phyloP scores from a whole-genome alignment of 352 stramenopile species.

The Phytophthora pisi region DNA sequence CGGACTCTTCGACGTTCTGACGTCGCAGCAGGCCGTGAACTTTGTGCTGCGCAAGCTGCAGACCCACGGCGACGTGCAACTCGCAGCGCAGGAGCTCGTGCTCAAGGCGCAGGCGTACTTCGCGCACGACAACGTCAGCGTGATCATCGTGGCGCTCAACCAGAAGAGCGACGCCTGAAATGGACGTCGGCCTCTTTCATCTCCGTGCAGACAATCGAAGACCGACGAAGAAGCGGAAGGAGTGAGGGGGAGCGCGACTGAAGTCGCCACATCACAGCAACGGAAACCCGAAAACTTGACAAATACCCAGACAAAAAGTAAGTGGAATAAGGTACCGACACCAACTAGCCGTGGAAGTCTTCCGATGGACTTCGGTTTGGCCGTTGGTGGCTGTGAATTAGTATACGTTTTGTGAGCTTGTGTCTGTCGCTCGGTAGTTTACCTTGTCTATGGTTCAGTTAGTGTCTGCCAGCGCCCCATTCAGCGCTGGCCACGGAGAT shows the following conservation, averaged over 20 bases:
- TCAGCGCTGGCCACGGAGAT: constrained; percentile 4
- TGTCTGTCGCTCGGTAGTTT: constrained; percentile 6
- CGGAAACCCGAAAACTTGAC: constrained; percentile 1
- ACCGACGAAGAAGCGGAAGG: constrained; percentile 37
- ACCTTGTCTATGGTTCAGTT: constrained; percentile 9
- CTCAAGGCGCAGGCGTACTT: constrained; percentile 90
- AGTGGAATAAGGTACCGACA: constrained; percentile 9
- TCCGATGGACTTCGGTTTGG: constrained; percentile 22
- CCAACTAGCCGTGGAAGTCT: constrained; percentile 18
- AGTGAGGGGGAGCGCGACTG: background rate
- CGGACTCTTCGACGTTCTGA: constrained; percentile 91
- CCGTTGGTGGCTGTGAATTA: constrained; percentile 16
- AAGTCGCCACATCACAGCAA: background rate
- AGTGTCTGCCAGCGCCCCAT: constrained; percentile 2
- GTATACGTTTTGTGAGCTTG: constrained; percentile 24
- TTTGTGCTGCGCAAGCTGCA: constrained; percentile 90
- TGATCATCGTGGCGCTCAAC: constrained; percentile 88
- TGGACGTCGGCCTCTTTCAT: constrained; percentile 25
- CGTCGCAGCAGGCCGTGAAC: constrained; percentile 91
- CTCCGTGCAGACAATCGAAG: constrained; percentile 16
- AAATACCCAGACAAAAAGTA: constrained; percentile 9
- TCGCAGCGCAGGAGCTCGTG: constrained; percentile 87
- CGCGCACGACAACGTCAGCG: constrained; percentile 92
- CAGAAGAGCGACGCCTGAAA: constrained; percentile 55
- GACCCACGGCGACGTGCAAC: constrained; percentile 88